Conservation (phyloP, 2,329 filamentous ascomycete species). For the Verticillium isaacii region DNA sequence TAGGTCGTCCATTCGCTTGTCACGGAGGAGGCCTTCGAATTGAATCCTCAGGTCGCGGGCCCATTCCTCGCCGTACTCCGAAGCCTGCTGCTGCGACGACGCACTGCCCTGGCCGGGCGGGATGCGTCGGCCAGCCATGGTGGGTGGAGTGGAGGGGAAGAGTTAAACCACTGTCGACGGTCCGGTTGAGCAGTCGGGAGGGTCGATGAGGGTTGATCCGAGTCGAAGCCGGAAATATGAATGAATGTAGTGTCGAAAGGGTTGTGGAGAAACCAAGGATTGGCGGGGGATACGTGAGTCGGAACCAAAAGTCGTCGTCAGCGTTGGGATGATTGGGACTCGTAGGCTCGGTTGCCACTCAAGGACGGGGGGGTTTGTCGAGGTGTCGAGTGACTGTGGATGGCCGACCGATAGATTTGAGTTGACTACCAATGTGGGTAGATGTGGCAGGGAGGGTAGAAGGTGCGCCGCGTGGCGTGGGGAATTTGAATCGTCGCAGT, state of each 20-base stretch:
- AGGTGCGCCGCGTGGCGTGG: background rate
- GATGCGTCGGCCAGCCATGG: conserved; percentile 33
- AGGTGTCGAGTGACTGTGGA: background rate
- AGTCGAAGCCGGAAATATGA: background rate
- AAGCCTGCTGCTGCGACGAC: conserved; percentile 12
- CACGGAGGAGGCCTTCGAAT: conserved; percentile 83
- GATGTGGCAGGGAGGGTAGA: background rate
- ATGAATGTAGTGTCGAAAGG: conserved; percentile 4
- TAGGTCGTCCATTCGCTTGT: conserved; percentile 81
- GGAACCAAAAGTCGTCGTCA: conserved; percentile 7
- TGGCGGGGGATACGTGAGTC: background rate
- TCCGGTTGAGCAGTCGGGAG: background rate
- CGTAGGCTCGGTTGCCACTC: conserved; percentile 3
- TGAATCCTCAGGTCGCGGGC: conserved; percentile 74
- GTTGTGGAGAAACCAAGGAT: background rate
- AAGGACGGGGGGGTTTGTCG: background rate
- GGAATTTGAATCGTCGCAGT: background rate
- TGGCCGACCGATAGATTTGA: background rate
- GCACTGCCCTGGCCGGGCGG: conserved; percentile 21
- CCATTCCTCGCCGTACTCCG: conserved; percentile 65
- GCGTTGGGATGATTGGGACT: background rate
- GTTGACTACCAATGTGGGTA: background rate
- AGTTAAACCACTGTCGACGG: background rate
- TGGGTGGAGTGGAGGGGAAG: conserved; percentile 7
- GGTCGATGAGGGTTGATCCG: background rate